A percentile compares a stretch with the other conserved stretches of the same genome.
Conservation (phyloP, 2,329 filamentous ascomycete genomes). For the Trichoderma atrobrunneum region DNA sequence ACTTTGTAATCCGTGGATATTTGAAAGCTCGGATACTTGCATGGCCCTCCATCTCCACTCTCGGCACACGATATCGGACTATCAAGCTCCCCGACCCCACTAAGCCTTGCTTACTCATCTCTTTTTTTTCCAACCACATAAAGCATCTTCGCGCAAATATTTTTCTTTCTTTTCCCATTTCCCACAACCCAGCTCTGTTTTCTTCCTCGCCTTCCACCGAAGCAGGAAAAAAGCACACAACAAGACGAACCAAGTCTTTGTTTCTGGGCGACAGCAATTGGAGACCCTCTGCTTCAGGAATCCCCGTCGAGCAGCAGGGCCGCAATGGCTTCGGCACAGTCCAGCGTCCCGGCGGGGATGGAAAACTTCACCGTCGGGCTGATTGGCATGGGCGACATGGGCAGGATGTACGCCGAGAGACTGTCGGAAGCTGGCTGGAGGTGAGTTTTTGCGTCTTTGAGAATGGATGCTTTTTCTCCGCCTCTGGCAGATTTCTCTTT, state of each 20-base stretch:
- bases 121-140: slow-evolving; percentile 6
- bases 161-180: slow-evolving; percentile 17
- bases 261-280: slow-evolving; percentile 29
- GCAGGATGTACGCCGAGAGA: slow-evolving; percentile 92
- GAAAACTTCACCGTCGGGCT: slow-evolving; percentile 79
- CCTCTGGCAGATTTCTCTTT: background rate
- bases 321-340: slow-evolving; percentile 31
- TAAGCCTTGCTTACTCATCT: background rate
- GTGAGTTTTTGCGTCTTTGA: slow-evolving; percentile 47
- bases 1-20: background rate
- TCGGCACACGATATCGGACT: background rate
- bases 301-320: slow-evolving; percentile 26
- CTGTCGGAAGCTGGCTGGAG: slow-evolving; percentile 94
- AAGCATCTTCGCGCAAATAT: slow-evolving; percentile 8
- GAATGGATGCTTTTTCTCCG: background rate
- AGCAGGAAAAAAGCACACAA: background rate
- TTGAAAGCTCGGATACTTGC: slow-evolving; percentile 9
- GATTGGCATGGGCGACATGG: slow-evolving; percentile 99
- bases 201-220: slow-evolving; percentile 13
- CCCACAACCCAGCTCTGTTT: slow-evolving; percentile 12
- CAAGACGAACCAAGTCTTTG: background rate
- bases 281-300: slow-evolving; percentile 23
- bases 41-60: background rate
- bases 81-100: background rate
- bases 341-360: slow-evolving; percentile 44